A percentile compares a stretch with the other conserved stretches of the same genome.
phyloP scores from a whole-genome alignment of 1,139 yeast species.

The Tardiomyces blankii region DNA sequence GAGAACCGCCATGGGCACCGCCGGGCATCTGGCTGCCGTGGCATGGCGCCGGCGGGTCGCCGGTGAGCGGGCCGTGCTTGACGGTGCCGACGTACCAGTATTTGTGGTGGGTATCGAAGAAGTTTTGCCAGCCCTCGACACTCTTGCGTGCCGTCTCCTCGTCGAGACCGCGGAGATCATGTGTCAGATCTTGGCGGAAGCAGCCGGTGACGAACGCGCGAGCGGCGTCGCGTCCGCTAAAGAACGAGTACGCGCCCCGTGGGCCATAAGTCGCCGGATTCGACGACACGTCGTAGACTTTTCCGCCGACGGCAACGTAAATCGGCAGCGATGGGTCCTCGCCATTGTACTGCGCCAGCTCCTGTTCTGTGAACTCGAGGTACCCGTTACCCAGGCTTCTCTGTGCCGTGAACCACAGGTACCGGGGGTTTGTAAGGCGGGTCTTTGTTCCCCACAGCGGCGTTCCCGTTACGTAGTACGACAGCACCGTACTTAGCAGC shows the following conservation, averaged over 20 bases:
- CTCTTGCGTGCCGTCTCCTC: constrained; percentile 20
- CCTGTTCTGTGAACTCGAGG: constrained; percentile 33
- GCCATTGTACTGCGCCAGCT: constrained; percentile 47
- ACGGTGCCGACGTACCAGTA: constrained; percentile 63
- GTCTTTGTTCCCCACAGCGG: constrained; percentile 36
- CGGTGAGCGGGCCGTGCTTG: constrained; percentile 28
- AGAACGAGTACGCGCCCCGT: constrained; percentile 45
- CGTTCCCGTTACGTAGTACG: constrained; percentile 23
- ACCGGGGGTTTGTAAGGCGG: constrained; percentile 38
- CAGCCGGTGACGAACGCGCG: constrained; percentile 76
- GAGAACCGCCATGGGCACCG: neutral
- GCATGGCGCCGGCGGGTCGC: constrained; percentile 30
- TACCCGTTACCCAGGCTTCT: constrained; percentile 15
- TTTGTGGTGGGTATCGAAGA: constrained; percentile 34
- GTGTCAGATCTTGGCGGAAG: constrained; percentile 44
- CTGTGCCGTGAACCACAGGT: constrained; percentile 22
- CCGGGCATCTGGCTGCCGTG: constrained; percentile 11
- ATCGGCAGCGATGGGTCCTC: constrained; percentile 39
- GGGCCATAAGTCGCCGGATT: constrained; percentile 53
- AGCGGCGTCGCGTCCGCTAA: constrained; percentile 63
- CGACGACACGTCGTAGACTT: constrained; percentile 56
- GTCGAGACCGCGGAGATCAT: constrained; percentile 56
- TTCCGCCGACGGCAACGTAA: constrained; percentile 54
- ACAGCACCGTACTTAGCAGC: neutral
- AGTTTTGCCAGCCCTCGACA: constrained; percentile 41